Percentiles rank a stretch among this genome's conserved stretches.
Evolutionary conservation across 768 basidiomycete genomes (phyloP).

Genomic region (Tricholoma flavovirens): DNA sequence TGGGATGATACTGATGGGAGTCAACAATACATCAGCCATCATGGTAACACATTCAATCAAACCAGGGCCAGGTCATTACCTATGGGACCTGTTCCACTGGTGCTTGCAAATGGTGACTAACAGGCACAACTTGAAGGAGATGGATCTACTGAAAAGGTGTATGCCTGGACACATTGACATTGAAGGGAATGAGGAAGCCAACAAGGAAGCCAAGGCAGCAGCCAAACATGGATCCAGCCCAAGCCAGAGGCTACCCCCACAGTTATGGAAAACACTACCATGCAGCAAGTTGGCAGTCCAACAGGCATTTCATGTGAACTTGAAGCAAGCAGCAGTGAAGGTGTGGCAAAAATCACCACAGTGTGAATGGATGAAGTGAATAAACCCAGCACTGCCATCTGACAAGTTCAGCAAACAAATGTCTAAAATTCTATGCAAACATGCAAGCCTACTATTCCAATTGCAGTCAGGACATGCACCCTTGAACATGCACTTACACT

Average conservation of each 20-base stretch:
- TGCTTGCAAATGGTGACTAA: not conserved
- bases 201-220: not conserved
- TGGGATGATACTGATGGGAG: no score
- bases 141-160: not conserved
- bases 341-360: not conserved
- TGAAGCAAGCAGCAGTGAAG: not conserved
- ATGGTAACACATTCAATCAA: no score
- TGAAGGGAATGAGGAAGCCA: not conserved
- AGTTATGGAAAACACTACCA: not conserved
- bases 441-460: not conserved
- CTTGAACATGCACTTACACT: no score
- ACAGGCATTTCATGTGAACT: not conserved
- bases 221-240: not conserved
- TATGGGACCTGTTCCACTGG: not conserved
- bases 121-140: not conserved
- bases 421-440: not conserved
- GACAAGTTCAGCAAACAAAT: not conserved
- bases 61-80: not conserved
- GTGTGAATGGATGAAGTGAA: not conserved
- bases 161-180: not conserved
- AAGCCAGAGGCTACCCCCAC: not conserved
- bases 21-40: no score
- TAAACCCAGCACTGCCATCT: not conserved
- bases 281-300: not conserved
- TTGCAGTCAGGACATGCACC: no score